Percentiles rank a stretch among this genome's conserved stretches.
Conservation (phyloP, 345 rosid species). For the Xanthoceras sorbifolium region DNA sequence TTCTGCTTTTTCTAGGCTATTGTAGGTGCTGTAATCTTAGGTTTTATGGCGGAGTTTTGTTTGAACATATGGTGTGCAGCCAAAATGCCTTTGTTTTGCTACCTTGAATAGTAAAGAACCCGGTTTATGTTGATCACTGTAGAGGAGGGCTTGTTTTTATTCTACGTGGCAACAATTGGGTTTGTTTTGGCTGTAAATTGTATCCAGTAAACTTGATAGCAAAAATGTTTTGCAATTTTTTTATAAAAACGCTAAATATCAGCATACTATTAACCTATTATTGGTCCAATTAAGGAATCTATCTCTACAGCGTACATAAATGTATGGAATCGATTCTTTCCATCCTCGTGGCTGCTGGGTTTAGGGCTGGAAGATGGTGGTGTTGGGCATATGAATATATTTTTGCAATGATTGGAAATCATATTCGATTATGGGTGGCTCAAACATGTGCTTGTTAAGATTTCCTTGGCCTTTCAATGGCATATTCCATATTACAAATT, state of each 20-base stretch:
- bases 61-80: not conserved
- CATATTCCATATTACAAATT: not conserved
- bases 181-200: not conserved
- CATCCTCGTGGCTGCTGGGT: no score
- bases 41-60: not conserved
- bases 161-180: not conserved
- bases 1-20: not conserved
- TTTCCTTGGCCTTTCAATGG: not conserved
- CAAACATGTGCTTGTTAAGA: no score
- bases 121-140: no score
- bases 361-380: no score
- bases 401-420: not conserved
- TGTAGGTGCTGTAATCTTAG: not conserved
- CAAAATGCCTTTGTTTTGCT: not conserved
- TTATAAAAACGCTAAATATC: not conserved
- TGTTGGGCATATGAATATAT: no score
- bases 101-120: not conserved
- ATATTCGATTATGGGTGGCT: not conserved
- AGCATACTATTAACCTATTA: not conserved
- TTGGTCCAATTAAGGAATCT: no score
- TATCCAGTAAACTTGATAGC: not conserved
- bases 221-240: not conserved
- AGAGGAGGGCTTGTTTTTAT: not conserved
- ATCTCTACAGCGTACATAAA: no score
- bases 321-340: no score